Base-by-base conservation (phyloP, 805 yeast genomes). In the Candida ficus region DNA sequence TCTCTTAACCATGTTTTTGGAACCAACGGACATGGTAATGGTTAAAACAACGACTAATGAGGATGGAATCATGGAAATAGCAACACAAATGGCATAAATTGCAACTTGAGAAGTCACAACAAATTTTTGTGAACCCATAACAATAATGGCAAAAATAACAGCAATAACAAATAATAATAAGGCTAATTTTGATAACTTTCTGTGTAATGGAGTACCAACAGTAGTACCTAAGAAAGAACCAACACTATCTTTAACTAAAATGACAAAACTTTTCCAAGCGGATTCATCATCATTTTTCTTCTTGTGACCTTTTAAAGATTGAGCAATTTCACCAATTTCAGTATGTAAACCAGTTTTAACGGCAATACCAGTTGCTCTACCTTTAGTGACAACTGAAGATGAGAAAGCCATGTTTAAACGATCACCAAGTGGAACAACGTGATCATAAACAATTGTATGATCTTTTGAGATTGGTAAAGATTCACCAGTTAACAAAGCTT, bases 61-160 rank as follows among this genome's bases (percentile, higher is more conserved):
- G 3, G 89, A 83, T 3, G 93, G 93, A 48, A 83, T 83, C 88
- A 84, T 84, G 5, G 90, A 78, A 35, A 83, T 65, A 0, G 53
- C 85, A 35, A 84, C 90, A 64, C 95, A 87, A 54, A 88, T 81
- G 20, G 96, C 95, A 57, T 87, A 87, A 36, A 87, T 79, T 12
- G 95, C 95, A 28, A 87, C 93, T 50, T 86, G 88, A 42, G 71
- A 75, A 49, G 76, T 79, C n/a, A 87, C 95, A 11, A 66, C 54
- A 61, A 86, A 79, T 45, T 73, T 73, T 62, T 87, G 95, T 9
- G 93, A 77, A 2, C 80, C 95, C 95, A 87, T 83, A 4, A 85
- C 95, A 16, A 88, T 77, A 42, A 88, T 79, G 2, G 95, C 95
- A 56, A 86, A 81, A 1, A 88, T 50, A n/a, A 87, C 93, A 5